A percentile compares a stretch with the other conserved stretches of the same genome.
Conservation (phyloP, 805 yeast species). For the Saccharomycopsis sp. region DNA sequence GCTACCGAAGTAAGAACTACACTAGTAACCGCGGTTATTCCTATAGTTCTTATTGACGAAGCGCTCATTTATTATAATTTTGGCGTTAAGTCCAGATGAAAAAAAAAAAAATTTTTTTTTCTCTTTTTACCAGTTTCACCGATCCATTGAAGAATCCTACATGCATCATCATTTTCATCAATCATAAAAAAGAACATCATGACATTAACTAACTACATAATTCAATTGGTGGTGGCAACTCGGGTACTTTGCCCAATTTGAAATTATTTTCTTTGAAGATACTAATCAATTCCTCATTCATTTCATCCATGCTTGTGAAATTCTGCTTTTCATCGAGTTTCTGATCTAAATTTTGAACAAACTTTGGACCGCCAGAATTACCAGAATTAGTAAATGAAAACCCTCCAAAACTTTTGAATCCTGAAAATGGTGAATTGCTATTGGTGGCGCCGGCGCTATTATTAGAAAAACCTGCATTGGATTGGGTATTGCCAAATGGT, state of each 20-base stretch:
- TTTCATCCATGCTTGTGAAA: conserved; percentile 29
- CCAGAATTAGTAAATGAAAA: neutral
- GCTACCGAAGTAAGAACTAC: conserved; percentile 4
- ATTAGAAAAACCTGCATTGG: too few relatives aligned
- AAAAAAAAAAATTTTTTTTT: too few relatives aligned
- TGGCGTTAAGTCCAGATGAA: too few relatives aligned
- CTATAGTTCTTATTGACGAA: conserved; percentile 1
- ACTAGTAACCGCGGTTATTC: conserved; percentile 7
- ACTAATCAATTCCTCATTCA: conserved; percentile 37
- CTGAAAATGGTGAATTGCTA: too few relatives aligned
- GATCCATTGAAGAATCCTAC: neutral
- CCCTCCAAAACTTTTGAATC: neutral
- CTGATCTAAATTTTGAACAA: neutral
- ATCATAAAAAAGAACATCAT: neutral
- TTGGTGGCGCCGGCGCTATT: too few relatives aligned
- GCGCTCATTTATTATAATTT: too few relatives aligned
- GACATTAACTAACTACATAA: conserved; percentile 25
- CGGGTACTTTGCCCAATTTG: conserved; percentile 61
- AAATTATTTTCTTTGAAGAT: conserved; percentile 45
- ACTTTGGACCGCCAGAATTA: conserved; percentile 1
- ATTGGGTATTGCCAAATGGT: too few relatives aligned
- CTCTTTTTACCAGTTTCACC: too few relatives aligned
- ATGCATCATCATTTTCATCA: neutral
- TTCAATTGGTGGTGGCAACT: conserved; percentile 59
- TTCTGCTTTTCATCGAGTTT: conserved; percentile 26